Evolutionary conservation across 352 stramenopile genomes (phyloP).

Genomic region (Globisporangium orthogonon): DNA sequence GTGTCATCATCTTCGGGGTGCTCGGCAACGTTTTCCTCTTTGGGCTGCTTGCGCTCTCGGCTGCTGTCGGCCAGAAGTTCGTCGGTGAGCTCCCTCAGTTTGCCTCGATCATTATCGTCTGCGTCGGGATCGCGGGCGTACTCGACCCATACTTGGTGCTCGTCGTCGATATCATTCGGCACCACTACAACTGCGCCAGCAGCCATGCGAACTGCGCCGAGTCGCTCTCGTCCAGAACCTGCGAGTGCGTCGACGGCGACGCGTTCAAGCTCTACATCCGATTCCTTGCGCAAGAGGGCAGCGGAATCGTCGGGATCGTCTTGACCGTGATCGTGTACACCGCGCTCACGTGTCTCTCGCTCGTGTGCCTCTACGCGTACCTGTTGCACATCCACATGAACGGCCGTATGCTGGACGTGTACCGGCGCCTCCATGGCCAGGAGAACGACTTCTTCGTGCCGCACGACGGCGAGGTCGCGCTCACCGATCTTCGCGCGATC

Average conservation of each 20-base stretch:
- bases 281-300: constrained; percentile 65
- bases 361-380: constrained; percentile 66
- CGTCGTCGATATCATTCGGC: constrained; percentile 58
- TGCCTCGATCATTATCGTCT: constrained; percentile 72
- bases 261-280: constrained; percentile 87
- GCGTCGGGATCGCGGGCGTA: constrained; percentile 62
- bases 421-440: constrained; percentile 65
- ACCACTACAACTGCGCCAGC: constrained; percentile 75
- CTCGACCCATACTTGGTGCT: constrained; percentile 83
- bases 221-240: constrained; percentile 30
- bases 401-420: constrained; percentile 86
- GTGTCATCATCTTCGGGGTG: constrained; percentile 49
- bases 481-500: constrained; percentile 63
- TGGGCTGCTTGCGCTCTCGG: constrained; percentile 29
- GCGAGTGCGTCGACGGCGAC: constrained; percentile 76
- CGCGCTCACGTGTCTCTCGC: constrained; percentile 45
- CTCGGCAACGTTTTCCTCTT: constrained; percentile 55
- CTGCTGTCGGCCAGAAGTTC: constrained; percentile 30
- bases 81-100: constrained; percentile 67
- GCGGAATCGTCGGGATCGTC: constrained; percentile 72
- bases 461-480: constrained; percentile 83
- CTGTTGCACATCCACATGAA: constrained; percentile 88
- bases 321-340: constrained; percentile 75
- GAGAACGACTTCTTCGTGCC: constrained; percentile 81
- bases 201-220: constrained; percentile 25